These are phyloP conservation scores for Metschnikowia henanensis DNA, from an alignment of 805 yeast species.

Conservation along the genomic window DNA sequence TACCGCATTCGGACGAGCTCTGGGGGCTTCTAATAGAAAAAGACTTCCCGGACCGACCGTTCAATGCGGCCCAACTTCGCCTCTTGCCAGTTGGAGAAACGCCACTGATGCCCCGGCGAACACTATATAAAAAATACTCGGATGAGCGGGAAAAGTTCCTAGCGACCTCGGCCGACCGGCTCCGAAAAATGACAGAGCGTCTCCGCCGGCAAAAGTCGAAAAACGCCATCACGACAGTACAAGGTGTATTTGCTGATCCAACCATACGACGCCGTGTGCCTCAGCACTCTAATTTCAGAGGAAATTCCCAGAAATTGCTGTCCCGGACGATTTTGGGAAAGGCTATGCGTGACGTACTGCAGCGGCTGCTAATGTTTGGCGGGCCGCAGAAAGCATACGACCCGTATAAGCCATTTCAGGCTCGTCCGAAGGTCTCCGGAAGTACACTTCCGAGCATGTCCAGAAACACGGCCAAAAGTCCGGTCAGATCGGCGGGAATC, in stretches of 20 bases:
- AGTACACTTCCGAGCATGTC: neutral
- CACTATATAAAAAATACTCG: constrained; percentile 39
- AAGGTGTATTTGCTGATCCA: constrained; percentile 17
- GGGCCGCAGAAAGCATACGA: constrained; percentile 7
- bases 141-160: constrained; percentile 44
- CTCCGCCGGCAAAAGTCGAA: constrained; percentile 41
- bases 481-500: neutral
- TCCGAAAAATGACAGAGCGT: constrained; percentile 41
- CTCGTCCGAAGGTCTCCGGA: neutral
- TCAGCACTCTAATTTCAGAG: neutral
- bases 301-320: neutral
- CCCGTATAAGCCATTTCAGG: constrained; percentile 12
- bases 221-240: constrained; percentile 34
- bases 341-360: constrained; percentile 37
- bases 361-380: constrained; percentile 33
- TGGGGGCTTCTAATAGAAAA: constrained; percentile 47
- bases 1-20: constrained; percentile 41
- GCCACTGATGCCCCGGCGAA: constrained; percentile 32
- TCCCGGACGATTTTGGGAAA: constrained; percentile 32
- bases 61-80: constrained; percentile 5
- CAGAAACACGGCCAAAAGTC: neutral
- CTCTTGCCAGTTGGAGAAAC: constrained; percentile 4
- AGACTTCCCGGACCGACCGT: constrained; percentile 50
- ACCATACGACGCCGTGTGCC: constrained; percentile 15
- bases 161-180: constrained; percentile 43